phyloP scores from a whole-genome alignment of 2,329 filamentous ascomycete genomes.

The Pyrenophora seminiperda region DNA sequence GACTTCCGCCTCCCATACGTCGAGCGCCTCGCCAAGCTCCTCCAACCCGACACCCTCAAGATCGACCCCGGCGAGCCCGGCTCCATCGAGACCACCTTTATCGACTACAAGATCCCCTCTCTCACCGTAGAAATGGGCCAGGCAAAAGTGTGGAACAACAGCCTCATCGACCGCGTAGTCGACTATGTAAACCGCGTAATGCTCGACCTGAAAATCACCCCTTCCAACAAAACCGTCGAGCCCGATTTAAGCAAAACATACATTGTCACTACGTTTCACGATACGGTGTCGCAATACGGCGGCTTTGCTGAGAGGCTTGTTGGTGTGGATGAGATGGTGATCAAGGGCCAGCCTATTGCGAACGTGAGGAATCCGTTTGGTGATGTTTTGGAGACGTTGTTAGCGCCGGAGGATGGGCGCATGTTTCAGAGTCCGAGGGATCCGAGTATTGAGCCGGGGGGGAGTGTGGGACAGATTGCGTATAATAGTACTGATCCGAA shows the following conservation, averaged over 20 bases:
- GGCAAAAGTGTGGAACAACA: conserved; percentile 47
- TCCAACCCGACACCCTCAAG: conserved; percentile 49
- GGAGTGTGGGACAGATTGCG: conserved; percentile 42
- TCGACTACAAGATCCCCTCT: conserved; percentile 43
- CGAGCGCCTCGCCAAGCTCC: conserved; percentile 47
- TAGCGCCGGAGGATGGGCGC: conserved; percentile 39
- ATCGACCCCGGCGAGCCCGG: conserved; percentile 49
- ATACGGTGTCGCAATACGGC: conserved; percentile 33
- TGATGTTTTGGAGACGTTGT: conserved; percentile 44
- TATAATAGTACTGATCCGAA: conserved; percentile 45
- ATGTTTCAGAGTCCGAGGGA: conserved; percentile 46
- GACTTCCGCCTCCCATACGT: conserved; percentile 47
- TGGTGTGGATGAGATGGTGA: conserved; percentile 40
- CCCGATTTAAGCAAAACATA: conserved; percentile 42
- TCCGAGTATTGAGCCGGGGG: conserved; percentile 45
- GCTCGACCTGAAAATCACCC: conserved; percentile 28
- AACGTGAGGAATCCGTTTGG: conserved; percentile 46
- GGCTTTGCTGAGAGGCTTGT: conserved; percentile 40
- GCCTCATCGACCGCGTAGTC: conserved; percentile 44
- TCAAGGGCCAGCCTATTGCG: conserved; percentile 46
- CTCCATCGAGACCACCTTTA: conserved; percentile 48
- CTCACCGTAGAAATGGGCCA: conserved; percentile 49
- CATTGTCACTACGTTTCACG: conserved; percentile 39
- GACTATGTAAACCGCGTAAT: conserved; percentile 35
- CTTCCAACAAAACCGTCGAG: conserved; percentile 37